phyloP scores from a whole-genome alignment of 192 early-diverging fungal species.

The Coemansia sp. region DNA sequence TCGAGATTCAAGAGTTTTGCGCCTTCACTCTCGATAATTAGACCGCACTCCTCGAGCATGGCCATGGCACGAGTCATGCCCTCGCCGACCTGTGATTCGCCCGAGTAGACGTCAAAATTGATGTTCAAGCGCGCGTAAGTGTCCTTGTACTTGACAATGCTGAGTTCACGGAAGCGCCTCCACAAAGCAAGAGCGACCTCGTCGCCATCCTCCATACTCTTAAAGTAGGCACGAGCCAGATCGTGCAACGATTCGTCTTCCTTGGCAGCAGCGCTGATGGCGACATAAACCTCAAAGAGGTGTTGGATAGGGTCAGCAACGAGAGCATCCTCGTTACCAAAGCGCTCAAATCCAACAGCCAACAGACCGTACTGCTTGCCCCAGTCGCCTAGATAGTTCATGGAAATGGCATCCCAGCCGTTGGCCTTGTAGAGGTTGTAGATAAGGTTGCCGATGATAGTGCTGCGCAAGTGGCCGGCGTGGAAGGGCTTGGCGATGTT shows the following conservation, averaged over 20 bases:
- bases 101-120: slow-evolving; percentile 92
- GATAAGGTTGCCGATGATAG: slow-evolving; percentile 96
- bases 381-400: slow-evolving; percentile 99
- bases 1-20: slow-evolving; percentile 86
- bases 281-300: slow-evolving; percentile 90
- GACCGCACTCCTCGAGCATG: slow-evolving; percentile 69
- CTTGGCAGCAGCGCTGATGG: slow-evolving; percentile 77
- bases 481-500: slow-evolving; percentile 99
- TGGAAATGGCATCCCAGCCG: slow-evolving; percentile 87
- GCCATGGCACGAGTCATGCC: slow-evolving; percentile 70
- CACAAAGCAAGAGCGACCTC: slow-evolving; percentile 77
- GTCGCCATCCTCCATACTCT: slow-evolving; percentile 93
- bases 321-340: slow-evolving; percentile 80
- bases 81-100: slow-evolving; percentile 87
- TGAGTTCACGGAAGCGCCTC: slow-evolving; percentile 85
- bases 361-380: slow-evolving; percentile 98
- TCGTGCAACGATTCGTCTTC: slow-evolving; percentile 73
- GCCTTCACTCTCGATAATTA: slow-evolving; percentile 75
- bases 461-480: slow-evolving; percentile 95
- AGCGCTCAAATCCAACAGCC: slow-evolving; percentile 83
- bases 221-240: slow-evolving; percentile 87
- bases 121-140: slow-evolving; percentile 90
- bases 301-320: slow-evolving; percentile 84
- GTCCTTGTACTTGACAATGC: slow-evolving; percentile 89
- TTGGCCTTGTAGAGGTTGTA: slow-evolving; percentile 78